Conservation (phyloP, 2,329 filamentous ascomycete genomes). For the Colletotrichum aenigma region DNA sequence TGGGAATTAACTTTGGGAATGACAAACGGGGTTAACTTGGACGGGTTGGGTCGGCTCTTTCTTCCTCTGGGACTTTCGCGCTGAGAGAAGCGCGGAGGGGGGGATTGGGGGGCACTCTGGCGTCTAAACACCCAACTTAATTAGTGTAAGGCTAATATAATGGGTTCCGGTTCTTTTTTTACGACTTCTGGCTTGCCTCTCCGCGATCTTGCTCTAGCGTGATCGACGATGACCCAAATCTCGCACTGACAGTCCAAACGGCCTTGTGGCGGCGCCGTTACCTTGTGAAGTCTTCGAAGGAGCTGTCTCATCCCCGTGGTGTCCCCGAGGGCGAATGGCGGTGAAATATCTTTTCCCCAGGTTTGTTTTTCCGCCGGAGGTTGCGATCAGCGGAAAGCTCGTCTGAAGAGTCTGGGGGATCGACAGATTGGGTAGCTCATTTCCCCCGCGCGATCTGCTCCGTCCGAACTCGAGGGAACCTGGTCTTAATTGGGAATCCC, state of each 20-base stretch:
- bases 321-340: not conserved
- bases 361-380: not conserved
- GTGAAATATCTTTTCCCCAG: not conserved
- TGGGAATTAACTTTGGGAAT: not conserved
- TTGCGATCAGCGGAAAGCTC: not conserved
- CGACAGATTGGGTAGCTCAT: not conserved
- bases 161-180: slow-evolving; percentile 7
- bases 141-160: slow-evolving; percentile 22
- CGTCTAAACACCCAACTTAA: slow-evolving; percentile 2
- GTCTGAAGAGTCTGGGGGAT: not conserved
- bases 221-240: not conserved
- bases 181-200: not conserved
- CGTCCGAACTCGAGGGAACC: not conserved
- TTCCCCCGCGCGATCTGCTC: not conserved
- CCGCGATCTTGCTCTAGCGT: not conserved
- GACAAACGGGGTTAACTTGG: not conserved
- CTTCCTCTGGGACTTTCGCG: not conserved
- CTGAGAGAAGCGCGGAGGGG: not conserved
- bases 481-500: not conserved
- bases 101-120: not conserved
- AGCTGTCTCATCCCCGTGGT: not conserved
- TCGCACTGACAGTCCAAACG: not conserved
- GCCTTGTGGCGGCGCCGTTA: not conserved
- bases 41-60: not conserved
- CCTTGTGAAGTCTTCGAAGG: not conserved